A percentile compares a stretch with the other conserved stretches of the same genome.
Evolutionary conservation across 1,284 basidiomycete species (phyloP).

Genomic region (Trichosporon sp.): DNA sequence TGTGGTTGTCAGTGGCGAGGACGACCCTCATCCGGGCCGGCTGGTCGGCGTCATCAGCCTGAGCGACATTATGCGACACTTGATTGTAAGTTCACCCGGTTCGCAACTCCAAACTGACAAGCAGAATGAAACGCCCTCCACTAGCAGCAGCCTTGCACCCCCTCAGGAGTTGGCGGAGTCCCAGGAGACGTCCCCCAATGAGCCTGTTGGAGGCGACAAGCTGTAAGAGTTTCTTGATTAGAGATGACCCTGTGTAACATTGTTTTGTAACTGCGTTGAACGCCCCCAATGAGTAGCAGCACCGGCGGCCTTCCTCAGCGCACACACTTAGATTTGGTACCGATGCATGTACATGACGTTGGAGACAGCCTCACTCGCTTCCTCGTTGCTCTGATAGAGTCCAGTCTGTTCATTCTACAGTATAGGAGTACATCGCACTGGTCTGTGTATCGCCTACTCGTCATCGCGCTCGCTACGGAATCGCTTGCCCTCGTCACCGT

Average conservation of each 20-base stretch:
- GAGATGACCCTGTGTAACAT: not conserved
- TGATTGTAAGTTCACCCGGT: constrained; percentile 61
- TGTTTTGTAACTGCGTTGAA: constrained; percentile 13
- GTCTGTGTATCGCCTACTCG: constrained; percentile 32
- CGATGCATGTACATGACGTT: constrained; percentile 15
- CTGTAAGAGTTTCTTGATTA: not conserved
- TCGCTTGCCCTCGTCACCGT: constrained; percentile 49
- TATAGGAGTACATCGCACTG: not conserved
- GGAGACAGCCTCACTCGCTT: too few species aligned
- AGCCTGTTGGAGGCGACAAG: not conserved
- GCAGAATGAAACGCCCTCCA: not conserved
- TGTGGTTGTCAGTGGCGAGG: constrained; percentile 73
- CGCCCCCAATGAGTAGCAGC: not conserved
- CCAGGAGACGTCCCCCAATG: not conserved
- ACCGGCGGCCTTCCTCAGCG: not conserved
- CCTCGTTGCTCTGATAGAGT: not conserved
- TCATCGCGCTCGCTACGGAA: constrained; percentile 49
- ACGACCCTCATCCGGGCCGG: constrained; percentile 62
- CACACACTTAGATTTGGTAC: not conserved
- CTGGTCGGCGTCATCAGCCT: constrained; percentile 86
- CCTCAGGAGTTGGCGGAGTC: constrained; percentile 1
- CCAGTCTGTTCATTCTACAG: not conserved
- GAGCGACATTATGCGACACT: constrained; percentile 84
- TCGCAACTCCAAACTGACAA: not conserved
- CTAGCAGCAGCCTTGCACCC: not conserved